Base-by-base conservation (phyloP, 768 basidiomycete species). In the Hypholoma sublateritium region DNA sequence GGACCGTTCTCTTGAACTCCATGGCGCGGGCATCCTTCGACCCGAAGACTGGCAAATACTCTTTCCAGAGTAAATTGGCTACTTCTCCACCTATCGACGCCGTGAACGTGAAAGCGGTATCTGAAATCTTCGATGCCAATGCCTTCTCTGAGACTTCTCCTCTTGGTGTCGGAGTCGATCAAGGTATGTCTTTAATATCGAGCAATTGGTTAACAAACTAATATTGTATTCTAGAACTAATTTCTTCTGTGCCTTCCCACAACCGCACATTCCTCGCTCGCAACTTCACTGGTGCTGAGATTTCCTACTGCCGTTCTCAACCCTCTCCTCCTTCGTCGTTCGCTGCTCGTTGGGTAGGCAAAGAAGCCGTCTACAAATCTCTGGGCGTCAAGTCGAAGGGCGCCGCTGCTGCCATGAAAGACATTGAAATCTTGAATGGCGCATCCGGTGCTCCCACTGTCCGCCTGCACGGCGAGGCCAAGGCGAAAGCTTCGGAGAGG, bases 311-410 rank as follows among this genome's bases (percentile, higher is more conserved):
- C n/a, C 79, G 76, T 50, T 64, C 82, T 16, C 94, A 98, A 66
- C 88, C 96, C 2, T 91, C 91, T 47, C 86, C 92, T 14, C 72
- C 82, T 1, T 89, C 97, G 7, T 98, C 96, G 2, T 95, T 97
- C 68, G 96, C 97, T 17, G 95, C 91, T 34, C 90, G 95, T 55
- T 99, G 97, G 96, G 91, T 85, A 25, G 96, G 93, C 50, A 99
- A 98, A 74, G 97, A 98, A 72, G 96, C 95, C 2, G 86, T 90
- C 53, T 98, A 98, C 87, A 98, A 98, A 77, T 91, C 94, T 4
- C 82, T 99, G 1, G 91, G 93, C 19, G 89, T 94, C 43, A 75
- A 87, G 17, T 94, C 92, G 3, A 90, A 93, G 72, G 97, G 97
- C 37, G 96, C 95, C 11, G 91, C 84, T 5, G n/a, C n/a, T n/a